phyloP scores from a whole-genome alignment of 1,284 basidiomycete species.

The Microbotryum lychnidis-dioicae region DNA sequence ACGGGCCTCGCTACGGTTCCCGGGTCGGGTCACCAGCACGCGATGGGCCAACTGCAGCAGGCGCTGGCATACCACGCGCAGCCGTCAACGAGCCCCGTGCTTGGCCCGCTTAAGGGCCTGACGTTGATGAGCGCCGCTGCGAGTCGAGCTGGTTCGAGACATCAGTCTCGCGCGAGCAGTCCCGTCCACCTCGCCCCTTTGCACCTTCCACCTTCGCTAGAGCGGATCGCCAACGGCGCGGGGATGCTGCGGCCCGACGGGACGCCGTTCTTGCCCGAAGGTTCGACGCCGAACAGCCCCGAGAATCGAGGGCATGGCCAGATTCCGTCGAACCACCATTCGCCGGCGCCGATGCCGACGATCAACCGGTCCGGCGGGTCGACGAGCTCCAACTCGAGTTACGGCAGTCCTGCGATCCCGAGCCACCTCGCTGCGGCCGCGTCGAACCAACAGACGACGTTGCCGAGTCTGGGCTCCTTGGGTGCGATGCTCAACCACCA shows the following conservation, averaged over 20 bases:
- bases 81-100: slow-evolving; percentile 63
- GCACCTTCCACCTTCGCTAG: slow-evolving; percentile 5
- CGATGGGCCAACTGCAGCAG: slow-evolving; percentile 26
- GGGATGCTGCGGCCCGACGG: not conserved
- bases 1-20: slow-evolving; percentile 23
- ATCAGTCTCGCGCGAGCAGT: slow-evolving; percentile 15
- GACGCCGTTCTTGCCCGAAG: not conserved
- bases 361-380: not conserved
- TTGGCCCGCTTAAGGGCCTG: slow-evolving; percentile 59
- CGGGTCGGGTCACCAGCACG: slow-evolving; percentile 17
- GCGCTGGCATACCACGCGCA: slow-evolving; percentile 37
- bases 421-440: too few species aligned
- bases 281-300: not conserved
- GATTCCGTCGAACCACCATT: not conserved
- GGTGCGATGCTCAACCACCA: not conserved
- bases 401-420: too few species aligned
- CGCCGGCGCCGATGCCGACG: not conserved
- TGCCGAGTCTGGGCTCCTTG: too few species aligned
- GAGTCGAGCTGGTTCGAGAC: slow-evolving; percentile 11
- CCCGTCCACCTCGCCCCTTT: slow-evolving; percentile 29
- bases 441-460: too few species aligned
- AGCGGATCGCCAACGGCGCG: not conserved
- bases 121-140: slow-evolving; percentile 26
- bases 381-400: not conserved
- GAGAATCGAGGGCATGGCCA: not conserved